Conservation (phyloP, 2,329 filamentous ascomycete species). For the Sporothrix euskadiensis region DNA sequence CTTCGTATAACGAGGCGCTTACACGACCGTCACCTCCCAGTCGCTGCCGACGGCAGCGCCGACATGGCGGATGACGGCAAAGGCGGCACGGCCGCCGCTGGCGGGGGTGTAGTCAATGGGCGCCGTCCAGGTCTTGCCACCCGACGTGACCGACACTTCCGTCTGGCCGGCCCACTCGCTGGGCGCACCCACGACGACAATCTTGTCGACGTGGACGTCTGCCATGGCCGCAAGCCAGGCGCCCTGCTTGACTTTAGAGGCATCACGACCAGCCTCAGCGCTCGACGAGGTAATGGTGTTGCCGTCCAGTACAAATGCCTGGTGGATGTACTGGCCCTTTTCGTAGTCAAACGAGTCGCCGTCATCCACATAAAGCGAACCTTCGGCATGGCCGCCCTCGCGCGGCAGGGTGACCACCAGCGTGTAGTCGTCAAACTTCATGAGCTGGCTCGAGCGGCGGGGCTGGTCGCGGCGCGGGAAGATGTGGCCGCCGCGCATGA, state of each 20-base stretch:
- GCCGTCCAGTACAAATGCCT: constrained; percentile 67
- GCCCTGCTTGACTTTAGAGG: constrained; percentile 60
- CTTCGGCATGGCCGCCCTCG: constrained; percentile 65
- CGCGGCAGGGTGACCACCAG: constrained; percentile 74
- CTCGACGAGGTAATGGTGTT: constrained; percentile 61
- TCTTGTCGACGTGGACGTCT: constrained; percentile 75
- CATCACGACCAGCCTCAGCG: constrained; percentile 60
- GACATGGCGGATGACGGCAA: constrained; percentile 55
- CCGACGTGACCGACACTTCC: constrained; percentile 55
- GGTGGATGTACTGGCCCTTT: constrained; percentile 83
- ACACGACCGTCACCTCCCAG: constrained; percentile 48
- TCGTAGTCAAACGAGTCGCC: constrained; percentile 90
- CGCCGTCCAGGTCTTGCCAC: constrained; percentile 56
- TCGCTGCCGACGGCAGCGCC: constrained; percentile 55
- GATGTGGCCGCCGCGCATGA: constrained; percentile 92
- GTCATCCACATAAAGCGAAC: constrained; percentile 87
- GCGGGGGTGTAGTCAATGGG: constrained; percentile 61
- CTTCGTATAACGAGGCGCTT: too few relatives aligned
- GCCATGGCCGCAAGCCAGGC: constrained; percentile 78
- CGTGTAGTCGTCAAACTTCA: constrained; percentile 95
- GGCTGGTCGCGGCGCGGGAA: constrained; percentile 87
- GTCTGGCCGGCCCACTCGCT: constrained; percentile 66
- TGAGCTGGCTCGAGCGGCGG: constrained; percentile 79
- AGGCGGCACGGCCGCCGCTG: constrained; percentile 50
- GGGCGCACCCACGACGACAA: constrained; percentile 80